These are phyloP conservation scores for Hansenula lynferdii DNA, from an alignment of 1,139 yeast species.

Conservation along the genomic window DNA sequence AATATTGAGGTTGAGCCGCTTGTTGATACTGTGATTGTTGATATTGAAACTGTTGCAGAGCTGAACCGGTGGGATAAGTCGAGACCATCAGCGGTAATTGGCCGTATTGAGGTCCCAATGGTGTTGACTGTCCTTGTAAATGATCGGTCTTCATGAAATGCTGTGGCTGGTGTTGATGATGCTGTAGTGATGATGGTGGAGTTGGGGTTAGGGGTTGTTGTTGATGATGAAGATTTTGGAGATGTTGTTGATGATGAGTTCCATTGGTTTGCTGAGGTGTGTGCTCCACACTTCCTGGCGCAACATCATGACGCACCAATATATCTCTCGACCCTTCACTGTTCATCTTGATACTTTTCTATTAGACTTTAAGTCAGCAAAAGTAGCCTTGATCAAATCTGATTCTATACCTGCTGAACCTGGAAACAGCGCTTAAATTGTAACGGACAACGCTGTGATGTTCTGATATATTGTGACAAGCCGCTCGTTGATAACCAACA, in stretches of 20 bases:
- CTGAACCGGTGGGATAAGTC: neutral
- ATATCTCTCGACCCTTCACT: neutral
- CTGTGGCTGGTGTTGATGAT: too few species aligned
- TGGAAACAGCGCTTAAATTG: too few species aligned
- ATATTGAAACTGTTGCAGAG: constrained; percentile 1
- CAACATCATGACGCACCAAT: neutral
- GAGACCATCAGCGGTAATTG: neutral
- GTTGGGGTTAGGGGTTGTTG: neutral
- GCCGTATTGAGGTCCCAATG: neutral
- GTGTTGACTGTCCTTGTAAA: neutral
- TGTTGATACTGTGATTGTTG: too few species aligned
- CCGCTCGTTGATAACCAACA: too few species aligned
- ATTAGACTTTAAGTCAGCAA: too few species aligned
- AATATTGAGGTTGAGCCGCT: neutral
- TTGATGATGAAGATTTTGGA: neutral
- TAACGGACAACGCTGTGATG: too few species aligned
- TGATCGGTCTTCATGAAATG: too few species aligned
- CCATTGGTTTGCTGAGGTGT: neutral
- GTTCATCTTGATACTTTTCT: neutral
- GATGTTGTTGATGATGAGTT: neutral
- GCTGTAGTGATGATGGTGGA: too few species aligned
- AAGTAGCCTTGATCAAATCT: neutral
- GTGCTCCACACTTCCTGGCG: neutral
- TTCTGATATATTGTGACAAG: too few species aligned
- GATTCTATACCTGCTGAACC: too few species aligned